phyloP scores from a whole-genome alignment of 1,139 yeast genomes.

The Taphrina populina region DNA sequence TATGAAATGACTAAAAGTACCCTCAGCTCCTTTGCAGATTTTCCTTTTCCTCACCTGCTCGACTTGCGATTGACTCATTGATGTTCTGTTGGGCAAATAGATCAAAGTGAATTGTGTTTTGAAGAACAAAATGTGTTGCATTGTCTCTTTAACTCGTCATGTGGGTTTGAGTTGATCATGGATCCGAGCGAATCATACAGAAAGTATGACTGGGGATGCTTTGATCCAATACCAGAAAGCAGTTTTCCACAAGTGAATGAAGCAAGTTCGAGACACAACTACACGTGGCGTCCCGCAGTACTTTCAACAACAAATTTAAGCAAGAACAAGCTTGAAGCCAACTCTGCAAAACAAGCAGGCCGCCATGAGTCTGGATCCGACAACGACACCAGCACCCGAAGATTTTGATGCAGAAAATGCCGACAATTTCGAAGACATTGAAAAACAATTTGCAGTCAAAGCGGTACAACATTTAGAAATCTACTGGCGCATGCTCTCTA shows the following conservation, averaged over 20 bases:
- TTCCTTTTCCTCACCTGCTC: too few species aligned
- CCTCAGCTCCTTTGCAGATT: too few species aligned
- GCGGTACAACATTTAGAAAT: slow-evolving; percentile 96
- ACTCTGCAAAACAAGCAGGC: background rate
- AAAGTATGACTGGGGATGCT: too few species aligned
- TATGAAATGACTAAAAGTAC: too few species aligned
- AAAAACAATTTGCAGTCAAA: slow-evolving; percentile 73
- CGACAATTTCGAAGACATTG: slow-evolving; percentile 55
- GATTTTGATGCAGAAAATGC: slow-evolving; percentile 58
- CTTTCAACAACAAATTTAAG: background rate
- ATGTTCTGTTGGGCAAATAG: too few species aligned
- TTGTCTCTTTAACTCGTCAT: too few species aligned
- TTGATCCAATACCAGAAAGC: too few species aligned
- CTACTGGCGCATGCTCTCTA: slow-evolving; percentile 77
- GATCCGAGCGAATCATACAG: background rate
- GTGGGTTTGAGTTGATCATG: background rate
- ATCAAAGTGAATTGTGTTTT: too few species aligned
- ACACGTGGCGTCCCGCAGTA: background rate
- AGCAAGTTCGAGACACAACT: too few species aligned
- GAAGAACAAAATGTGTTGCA: too few species aligned
- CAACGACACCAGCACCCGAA: slow-evolving; percentile 25
- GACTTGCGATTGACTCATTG: too few species aligned
- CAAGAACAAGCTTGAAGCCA: background rate
- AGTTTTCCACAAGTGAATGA: too few species aligned
- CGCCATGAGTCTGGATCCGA: slow-evolving; percentile 17